Evolutionary conservation across 176 grass and related monocot species (phyloP), one percentile per base, ranked within the genome.

Genomic region (Leersia perrieri): DNA sequence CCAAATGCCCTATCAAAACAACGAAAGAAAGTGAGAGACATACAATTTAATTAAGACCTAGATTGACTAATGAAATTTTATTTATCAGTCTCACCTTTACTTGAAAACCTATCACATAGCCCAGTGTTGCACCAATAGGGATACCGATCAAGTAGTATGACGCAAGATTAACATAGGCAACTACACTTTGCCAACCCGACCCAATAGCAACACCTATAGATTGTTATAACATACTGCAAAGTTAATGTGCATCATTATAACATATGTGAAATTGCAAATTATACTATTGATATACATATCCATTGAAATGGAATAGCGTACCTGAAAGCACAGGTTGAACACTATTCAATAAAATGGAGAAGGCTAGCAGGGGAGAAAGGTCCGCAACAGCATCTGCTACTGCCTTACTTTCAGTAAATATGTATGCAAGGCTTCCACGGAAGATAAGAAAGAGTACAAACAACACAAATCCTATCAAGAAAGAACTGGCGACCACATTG

Each of bases 291-390:
- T n/a, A n/a, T n/a, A n/a, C n/a, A n/a, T n/a, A n/a, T n/a, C n/a
- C n/a, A n/a, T 49, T 49, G 1, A 49, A 49, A 1, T 12, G 66
- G 20, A 51, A 41, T 22, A 77, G 39, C 84, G 58, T 13, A 95
- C 95, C 95, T 83, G 88, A 93, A 18, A 98, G 72, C 70, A 98
- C 95, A 11, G 95, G 95, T 34, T 98, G 95, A 62, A 95, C 78
- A 62, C 90, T 98, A 30, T 98, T 98, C 9, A 98, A 13, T 65
- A 95, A 40, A 42, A 98, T 94, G n/a, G 92, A 93, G 88, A 98
- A 95, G 16, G 90, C 90, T 4, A 95, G 86, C 1, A 98, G 72
- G 36, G 88, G 86, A 10, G 92, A 93, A 13, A 98, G 95, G 23
- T 93, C 78, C 4, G 51, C 41, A 14, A 98, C 95, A 0, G 92